These are phyloP conservation scores for Lactarius indigo DNA, from an alignment of 768 basidiomycete genomes.

Conservation along the genomic window DNA sequence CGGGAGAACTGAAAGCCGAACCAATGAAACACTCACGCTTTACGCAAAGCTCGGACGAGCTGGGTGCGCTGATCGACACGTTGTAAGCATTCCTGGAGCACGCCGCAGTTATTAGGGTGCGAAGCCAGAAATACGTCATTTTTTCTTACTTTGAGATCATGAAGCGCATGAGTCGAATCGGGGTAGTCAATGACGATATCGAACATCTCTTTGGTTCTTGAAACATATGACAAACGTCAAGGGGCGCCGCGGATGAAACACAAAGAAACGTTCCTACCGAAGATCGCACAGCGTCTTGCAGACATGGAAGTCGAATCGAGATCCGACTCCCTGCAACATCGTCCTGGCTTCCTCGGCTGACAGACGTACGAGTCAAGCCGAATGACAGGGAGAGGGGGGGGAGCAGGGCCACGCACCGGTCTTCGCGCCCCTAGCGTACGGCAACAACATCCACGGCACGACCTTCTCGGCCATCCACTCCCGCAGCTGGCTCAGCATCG, in stretches of 20 bases:
- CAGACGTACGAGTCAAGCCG: not conserved
- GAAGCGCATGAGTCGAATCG: conserved; percentile 77
- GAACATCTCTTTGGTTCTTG: conserved; percentile 82
- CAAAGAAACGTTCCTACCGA: conserved; percentile 45
- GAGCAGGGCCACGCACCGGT: conserved; percentile 40
- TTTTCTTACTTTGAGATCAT: conserved; percentile 73
- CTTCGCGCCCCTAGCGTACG: conserved; percentile 67
- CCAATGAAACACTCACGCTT: conserved; percentile 52
- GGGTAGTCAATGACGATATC: conserved; percentile 96
- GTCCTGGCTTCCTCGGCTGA: conserved; percentile 66
- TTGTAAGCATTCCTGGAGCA: conserved; percentile 63
- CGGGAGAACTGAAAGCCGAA: conserved; percentile 1
- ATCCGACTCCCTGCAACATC: conserved; percentile 73
- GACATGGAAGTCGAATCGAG: conserved; percentile 88
- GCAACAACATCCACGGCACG: conserved; percentile 80
- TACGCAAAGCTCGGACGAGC: conserved; percentile 73
- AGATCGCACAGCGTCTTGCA: conserved; percentile 88
- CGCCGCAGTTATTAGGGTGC: conserved; percentile 6
- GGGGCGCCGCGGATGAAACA: not conserved
- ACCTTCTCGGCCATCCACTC: conserved; percentile 78
- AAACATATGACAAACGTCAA: not conserved
- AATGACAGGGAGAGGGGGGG: not conserved
- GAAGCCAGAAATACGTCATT: not conserved
- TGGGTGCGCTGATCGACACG: conserved; percentile 77
- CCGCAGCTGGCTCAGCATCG: conserved; percentile 57